These are phyloP conservation scores for Leishmania major DNA, from an alignment of 208 protist species.

Conservation along the genomic window DNA sequence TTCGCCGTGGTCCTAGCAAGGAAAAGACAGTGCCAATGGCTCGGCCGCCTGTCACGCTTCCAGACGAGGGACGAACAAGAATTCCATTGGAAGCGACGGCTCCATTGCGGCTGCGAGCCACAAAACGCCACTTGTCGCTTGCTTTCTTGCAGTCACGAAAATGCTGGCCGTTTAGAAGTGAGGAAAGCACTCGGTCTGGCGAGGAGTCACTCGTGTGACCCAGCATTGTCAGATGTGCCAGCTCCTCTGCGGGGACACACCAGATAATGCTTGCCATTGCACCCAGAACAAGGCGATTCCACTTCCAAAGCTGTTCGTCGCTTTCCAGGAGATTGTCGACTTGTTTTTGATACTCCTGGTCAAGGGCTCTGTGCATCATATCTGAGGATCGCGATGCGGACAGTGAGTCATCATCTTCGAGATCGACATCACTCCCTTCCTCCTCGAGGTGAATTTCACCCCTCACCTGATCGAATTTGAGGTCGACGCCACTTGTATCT, in stretches of 20 bases:
- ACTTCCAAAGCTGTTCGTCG: slow-evolving; percentile 82
- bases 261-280: slow-evolving; percentile 63
- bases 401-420: slow-evolving; percentile 13
- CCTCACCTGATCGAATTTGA: background rate
- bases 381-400: background rate
- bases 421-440: slow-evolving; percentile 30
- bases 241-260: slow-evolving; percentile 56
- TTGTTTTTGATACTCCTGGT: slow-evolving; percentile 51
- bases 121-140: slow-evolving; percentile 68
- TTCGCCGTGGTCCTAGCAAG: slow-evolving; percentile 61
- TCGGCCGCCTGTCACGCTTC: slow-evolving; percentile 30
- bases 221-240: slow-evolving; percentile 58
- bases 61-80: slow-evolving; percentile 48
- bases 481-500: background rate
- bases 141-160: slow-evolving; percentile 77
- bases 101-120: slow-evolving; percentile 75
- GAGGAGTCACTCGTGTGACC: slow-evolving; percentile 35
- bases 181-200: slow-evolving; percentile 36
- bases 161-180: slow-evolving; percentile 40
- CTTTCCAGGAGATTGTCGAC: slow-evolving; percentile 73
- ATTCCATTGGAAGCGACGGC: slow-evolving; percentile 84
- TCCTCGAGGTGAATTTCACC: slow-evolving; percentile 6
- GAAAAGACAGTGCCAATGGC: slow-evolving; percentile 74
- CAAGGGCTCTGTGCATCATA: slow-evolving; percentile 10
- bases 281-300: slow-evolving; percentile 69